Evolutionary conservation across 2,329 filamentous ascomycete species (phyloP).

Genomic region (Alternaria arborescens): DNA sequence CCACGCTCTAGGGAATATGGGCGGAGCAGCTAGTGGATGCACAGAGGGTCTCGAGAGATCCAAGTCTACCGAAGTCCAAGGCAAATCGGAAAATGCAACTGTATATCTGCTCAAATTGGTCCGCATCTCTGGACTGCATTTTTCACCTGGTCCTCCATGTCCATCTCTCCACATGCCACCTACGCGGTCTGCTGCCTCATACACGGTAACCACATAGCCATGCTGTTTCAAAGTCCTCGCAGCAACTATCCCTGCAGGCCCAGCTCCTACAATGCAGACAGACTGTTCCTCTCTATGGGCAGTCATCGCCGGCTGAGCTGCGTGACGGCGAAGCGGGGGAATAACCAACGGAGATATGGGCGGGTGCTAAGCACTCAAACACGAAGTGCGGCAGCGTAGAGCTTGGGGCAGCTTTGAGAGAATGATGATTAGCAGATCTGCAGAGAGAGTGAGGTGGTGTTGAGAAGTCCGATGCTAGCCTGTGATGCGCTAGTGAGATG

Average conservation of each 20-base stretch:
- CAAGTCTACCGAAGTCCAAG: constrained; percentile 67
- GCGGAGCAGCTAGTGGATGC: constrained; percentile 43
- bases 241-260: constrained; percentile 55
- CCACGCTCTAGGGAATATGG: constrained; percentile 78
- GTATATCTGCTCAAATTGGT: constrained; percentile 82
- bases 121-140: constrained; percentile 66
- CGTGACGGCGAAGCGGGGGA: not conserved
- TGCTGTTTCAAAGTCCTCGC: constrained; percentile 73
- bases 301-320: not conserved
- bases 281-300: constrained; percentile 33
- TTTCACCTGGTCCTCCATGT: constrained; percentile 61
- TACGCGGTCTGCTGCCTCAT: constrained; percentile 70
- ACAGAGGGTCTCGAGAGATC: constrained; percentile 33
- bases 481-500: constrained; percentile 22
- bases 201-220: constrained; percentile 74
- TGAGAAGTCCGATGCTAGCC: constrained; percentile 7
- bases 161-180: constrained; percentile 78
- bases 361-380: not conserved
- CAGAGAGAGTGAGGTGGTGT: constrained; percentile 2
- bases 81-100: constrained; percentile 69
- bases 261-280: constrained; percentile 56
- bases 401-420: not conserved
- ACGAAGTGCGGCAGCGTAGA: not conserved
- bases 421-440: not conserved
- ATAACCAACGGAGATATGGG: not conserved